Evolutionary conservation across 2,329 filamentous ascomycete genomes (phyloP), one percentile per base, ranked within the genome.

Genomic region (Thielaviopsis euricoi): DNA sequence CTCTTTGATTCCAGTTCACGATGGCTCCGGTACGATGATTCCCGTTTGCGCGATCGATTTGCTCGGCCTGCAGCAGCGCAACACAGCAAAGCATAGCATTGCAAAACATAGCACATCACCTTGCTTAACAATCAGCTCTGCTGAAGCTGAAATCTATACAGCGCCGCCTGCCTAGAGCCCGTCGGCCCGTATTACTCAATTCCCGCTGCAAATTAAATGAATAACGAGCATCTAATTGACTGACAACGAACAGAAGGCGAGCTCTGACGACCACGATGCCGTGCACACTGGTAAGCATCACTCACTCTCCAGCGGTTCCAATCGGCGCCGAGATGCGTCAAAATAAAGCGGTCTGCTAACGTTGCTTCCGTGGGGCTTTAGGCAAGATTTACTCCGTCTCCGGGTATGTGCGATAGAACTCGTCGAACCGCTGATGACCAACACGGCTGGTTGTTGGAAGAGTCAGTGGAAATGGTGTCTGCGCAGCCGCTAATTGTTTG

Each of bases 321-420:
- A 43, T 43, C 37, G 37, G 37, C 37, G 37, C 37, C 37, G 37
- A 43, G 37, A 43, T 43, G 37, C 29, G 29, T 33, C 29, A 33
- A 33, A 43, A n/a, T 43, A 10, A 43, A 43, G 37, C 7, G 10
- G 37, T 15, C n/a, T 49, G 26, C 53, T 56, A 37, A 56, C 43
- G 19, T 10, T 17, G 25, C 22, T 21, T 46, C 6, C 40, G 33
- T 10, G 40, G 25, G 17, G 55, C 37, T 61, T 21, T 63, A 80
- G 78, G 78, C 76, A 80, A 79, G 73, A 78, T 81, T 71, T 81
- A 75, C 71, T 81, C 78, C 68, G 71, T 81, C 64, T 80, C 78
- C 63, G 83, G 83, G 78, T 81, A 65, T 70, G 76, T 77, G 63
- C 62, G 61, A 63, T 61, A 61, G 60, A 21, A 21, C 55, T 29